Base-by-base conservation (phyloP, 2,329 filamentous ascomycete species). In the Plenodomus tracheiphilus region DNA sequence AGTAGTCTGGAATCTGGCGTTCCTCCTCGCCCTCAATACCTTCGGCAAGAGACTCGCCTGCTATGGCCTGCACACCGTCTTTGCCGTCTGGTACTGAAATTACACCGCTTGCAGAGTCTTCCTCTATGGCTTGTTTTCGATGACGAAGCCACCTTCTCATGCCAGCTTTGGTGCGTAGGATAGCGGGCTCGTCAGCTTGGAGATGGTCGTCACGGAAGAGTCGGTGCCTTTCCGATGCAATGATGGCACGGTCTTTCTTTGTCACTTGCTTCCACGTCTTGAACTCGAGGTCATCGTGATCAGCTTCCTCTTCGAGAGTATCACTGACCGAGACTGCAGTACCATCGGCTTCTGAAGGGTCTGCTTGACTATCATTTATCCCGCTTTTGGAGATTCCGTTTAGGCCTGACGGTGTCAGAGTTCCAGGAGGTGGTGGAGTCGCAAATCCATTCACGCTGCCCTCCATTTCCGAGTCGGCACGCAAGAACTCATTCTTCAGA, bases 201-300 rank as follows among this genome's bases (percentile, higher is more conserved):
- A 99, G 79, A 64, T 86, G 89, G 62, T 91, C 87, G 42, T 87
- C 88, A 53, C 87, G 88, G 75, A 99, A 96, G 13, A 99, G 82
- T 34, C 88, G 84, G 71, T 91, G 86, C 25, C 94, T 84, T 68
- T 96, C 90, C 56, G 92, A 91, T 50, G 94, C 88, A 44, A 93
- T 85, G 19, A 88, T 77, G 3, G 94, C 94, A 54, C 94, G 86
- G 65, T 96, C 92, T 69, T 94, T 97, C 75, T 97, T 97, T 2
- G 94, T 99, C 35, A 96, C 91, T 73, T 97, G 93, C 76, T 97
- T 99, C 94, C 95, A 99, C 30, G 94, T 89, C 70, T 95, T 96
- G 75, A 94, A 96, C 68, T 97, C 93, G 2, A 82, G 76, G 49
- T 97, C 92, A 61, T 97, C 92, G 61, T 95, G 85, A 59, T 91